A percentile compares a stretch with the other conserved stretches of the same genome.
Evolutionary conservation across 2,329 filamentous ascomycete genomes (phyloP).

Genomic region (Setomelanomma holmii): DNA sequence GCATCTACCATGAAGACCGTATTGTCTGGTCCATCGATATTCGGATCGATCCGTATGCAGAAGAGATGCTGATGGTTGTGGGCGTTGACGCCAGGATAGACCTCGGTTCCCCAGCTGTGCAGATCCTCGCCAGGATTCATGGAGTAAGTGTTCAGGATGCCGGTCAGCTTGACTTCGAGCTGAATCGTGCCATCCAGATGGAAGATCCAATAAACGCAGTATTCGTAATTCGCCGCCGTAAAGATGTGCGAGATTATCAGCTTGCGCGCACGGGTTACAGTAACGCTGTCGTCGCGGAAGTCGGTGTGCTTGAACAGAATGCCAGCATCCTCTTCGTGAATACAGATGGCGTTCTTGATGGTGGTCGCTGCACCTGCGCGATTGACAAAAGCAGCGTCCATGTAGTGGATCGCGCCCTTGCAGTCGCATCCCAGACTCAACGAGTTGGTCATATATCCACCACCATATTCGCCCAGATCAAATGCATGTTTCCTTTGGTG

Average conservation of each 20-base stretch:
- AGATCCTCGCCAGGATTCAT: conserved; percentile 83
- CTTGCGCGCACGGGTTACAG: conserved; percentile 85
- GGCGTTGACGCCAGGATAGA: conserved; percentile 89
- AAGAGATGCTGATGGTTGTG: conserved; percentile 97
- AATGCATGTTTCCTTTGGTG: conserved; percentile 85
- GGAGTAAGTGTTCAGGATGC: conserved; percentile 89
- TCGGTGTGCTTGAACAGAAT: conserved; percentile 95
- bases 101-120: conserved; percentile 87
- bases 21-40: conserved; percentile 84
- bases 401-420: conserved; percentile 89
- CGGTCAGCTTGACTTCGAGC: conserved; percentile 87
- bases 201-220: conserved; percentile 87
- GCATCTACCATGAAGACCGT: conserved; percentile 86
- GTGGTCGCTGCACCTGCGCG: conserved; percentile 75
- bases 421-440: conserved; percentile 81
- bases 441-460: conserved; percentile 83
- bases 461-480: conserved; percentile 81
- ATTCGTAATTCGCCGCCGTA: conserved; percentile 96
- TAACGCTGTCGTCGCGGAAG: conserved; percentile 86
- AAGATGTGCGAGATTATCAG: conserved; percentile 91
- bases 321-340: conserved; percentile 91
- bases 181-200: conserved; percentile 92
- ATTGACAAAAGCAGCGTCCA: conserved; percentile 86
- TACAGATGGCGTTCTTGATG: conserved; percentile 94
- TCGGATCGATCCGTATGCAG: conserved; percentile 85